Base-by-base conservation (phyloP, 371 early-diverging fungal genomes). In the Rhizopus stolonifer region DNA sequence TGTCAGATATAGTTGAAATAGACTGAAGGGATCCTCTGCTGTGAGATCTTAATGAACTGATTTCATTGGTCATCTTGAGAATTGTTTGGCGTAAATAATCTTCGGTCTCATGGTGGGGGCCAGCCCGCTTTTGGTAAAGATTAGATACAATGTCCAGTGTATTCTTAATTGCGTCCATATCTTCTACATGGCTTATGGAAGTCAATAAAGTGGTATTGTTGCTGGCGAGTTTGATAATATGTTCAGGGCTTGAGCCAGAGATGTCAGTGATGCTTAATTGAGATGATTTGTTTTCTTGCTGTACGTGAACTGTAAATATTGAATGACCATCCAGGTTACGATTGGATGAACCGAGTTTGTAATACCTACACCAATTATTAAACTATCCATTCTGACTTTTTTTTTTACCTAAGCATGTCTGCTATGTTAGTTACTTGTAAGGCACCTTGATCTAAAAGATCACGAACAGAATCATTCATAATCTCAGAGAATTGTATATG, bases 401-500 rank as follows among this genome's bases (percentile, higher is more conserved):
- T 14, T 36, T 15, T 36, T 36, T 36, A 42, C 42, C 42, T 42
- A 7, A 42, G 42, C 42, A 42, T 42, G 22, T 42, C 42, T 10
- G 10, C 19, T 19, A 42, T 42, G 13, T 21, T 42, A 5, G 42
- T 42, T 42, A 42, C 21, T 8, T 42, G 18, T 19, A 42, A 10
- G 17, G 42, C 19, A 8, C 19, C 13, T 42, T 42, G 18, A 7
- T 42, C 42, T 13, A 42, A 42, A 21, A 42, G 42, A 13, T 19
- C 19, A 19, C 8, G 21, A 21, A 21, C 7, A 13, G 42, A 10
- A 42, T 19, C 42, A 7, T 21, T 21, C 9, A 18, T 21, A 8
- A 42, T 10, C 42, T 55, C 49, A 22, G 17, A n/a, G 42, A 55
- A 48, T 32, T 32, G 15, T 23, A 55, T 13, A 15, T 29, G 46